Base-by-base conservation (phyloP, 352 stramenopile species). In the Globisporangium barbulae region DNA sequence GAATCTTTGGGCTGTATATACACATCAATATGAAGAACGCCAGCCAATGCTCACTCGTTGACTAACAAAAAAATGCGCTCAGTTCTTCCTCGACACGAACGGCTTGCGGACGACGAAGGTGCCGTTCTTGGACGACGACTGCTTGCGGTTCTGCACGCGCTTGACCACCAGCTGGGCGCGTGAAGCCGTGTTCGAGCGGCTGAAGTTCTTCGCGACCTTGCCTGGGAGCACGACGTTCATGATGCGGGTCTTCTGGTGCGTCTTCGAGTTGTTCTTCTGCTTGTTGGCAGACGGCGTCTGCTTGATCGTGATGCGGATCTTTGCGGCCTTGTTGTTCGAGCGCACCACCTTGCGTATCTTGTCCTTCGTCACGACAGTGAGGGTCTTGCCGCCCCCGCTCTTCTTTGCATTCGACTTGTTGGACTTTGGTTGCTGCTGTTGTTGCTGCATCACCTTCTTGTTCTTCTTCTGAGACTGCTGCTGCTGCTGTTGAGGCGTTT, bases 41-140 rank as follows among this genome's bases (percentile, higher is more conserved):
- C 35, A 41, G 35, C 10, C 35, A 41, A 9, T 41, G 35, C 12
- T 41, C 35, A 9, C 35, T 41, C 4, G 35, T 41, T 9, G 9
- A 41, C 9, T 5, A 58, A 44, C 21, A n/a, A 21, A 15, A 35
- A 12, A 10, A 5, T 3, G 21, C 19, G 17, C 28, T 59, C 9
- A 58, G 60, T 76, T 83, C 68, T 75, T 84, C 33, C 73, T 68
- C 52, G 77, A 66, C 4, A 59, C 52, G 45, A 75, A 69, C 21
- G 75, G 74, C 68, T 85, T 83, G 57, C 79, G 79, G 35, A 88
- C 72, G 42, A 85, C 70, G 39, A 89, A 79, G 15, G 45, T 73
- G 10, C 73, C 77, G 31, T 81, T 81, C 63, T 76, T 86, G 15
- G 77, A 82, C 50, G 62, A 41, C 37, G 22, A 33, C 22, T 49